A percentile compares a stretch with the other conserved stretches of the same genome.
These are phyloP conservation scores for Babjeviella inositovora DNA, from an alignment of 805 yeast genomes.

Conservation along the genomic window DNA sequence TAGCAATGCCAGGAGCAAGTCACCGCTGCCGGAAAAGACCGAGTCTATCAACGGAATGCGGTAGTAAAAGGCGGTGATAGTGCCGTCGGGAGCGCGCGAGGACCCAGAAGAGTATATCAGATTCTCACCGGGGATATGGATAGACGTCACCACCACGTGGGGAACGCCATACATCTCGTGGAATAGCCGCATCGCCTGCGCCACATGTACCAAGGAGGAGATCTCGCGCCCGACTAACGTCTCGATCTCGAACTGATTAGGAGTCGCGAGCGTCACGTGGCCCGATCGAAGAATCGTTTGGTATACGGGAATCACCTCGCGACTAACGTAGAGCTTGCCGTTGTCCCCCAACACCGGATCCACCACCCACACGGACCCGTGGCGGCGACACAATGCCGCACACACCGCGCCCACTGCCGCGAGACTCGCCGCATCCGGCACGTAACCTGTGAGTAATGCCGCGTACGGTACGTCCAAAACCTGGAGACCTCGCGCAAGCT, in stretches of 20 bases:
- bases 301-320: slow-evolving; percentile 35
- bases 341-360: slow-evolving; percentile 94
- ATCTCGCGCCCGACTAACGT: slow-evolving; percentile 31
- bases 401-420: slow-evolving; percentile 27
- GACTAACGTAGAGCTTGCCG: slow-evolving; percentile 63
- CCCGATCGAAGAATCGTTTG: slow-evolving; percentile 24
- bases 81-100: slow-evolving; percentile 1
- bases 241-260: slow-evolving; percentile 68
- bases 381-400: slow-evolving; percentile 1
- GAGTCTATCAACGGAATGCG: slow-evolving; percentile 36
- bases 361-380: slow-evolving; percentile 37
- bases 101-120: slow-evolving; percentile 1
- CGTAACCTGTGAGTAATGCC: slow-evolving; percentile 67
- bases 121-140: too few relatives aligned
- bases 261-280: slow-evolving; percentile 36
- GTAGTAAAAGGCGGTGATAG: slow-evolving; percentile 11
- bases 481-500: slow-evolving; percentile 39
- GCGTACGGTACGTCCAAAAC: slow-evolving; percentile 35
- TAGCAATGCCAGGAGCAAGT: slow-evolving; percentile 47
- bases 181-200: slow-evolving; percentile 21
- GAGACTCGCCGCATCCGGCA: slow-evolving; percentile 46
- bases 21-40: slow-evolving; percentile 62
- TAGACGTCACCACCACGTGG: slow-evolving; percentile 47
- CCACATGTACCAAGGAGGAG: slow-evolving; percentile 15
- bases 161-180: slow-evolving; percentile 23